These are phyloP conservation scores for Striga hermonthica DNA, from an alignment of 305 asterid species.

Conservation along the genomic window DNA sequence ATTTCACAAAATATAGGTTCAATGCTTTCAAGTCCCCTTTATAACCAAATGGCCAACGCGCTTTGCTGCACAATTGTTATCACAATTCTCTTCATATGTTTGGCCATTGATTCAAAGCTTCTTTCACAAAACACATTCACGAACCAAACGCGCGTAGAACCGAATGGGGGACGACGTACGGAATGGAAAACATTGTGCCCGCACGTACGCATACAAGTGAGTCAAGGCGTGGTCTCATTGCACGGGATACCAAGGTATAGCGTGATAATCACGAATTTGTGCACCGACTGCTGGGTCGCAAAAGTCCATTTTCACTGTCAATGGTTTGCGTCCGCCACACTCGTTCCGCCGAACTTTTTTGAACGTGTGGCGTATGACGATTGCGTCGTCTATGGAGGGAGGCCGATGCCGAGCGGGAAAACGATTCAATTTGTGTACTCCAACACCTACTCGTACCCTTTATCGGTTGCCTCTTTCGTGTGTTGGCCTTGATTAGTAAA, in stretches of 20 bases:
- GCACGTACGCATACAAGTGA: slow-evolving; percentile 1
- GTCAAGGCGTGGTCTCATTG: slow-evolving; percentile 1
- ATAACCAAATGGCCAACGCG: neutral
- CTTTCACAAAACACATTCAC: neutral
- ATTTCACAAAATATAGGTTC: too few species aligned
- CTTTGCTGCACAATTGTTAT: neutral
- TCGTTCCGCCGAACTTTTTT: slow-evolving; percentile 9
- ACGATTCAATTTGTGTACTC: slow-evolving; percentile 13
- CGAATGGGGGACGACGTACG: neutral
- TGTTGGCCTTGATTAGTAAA: neutral
- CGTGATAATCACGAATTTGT: slow-evolving; percentile 9
- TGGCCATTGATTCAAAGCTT: neutral
- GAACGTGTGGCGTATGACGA: slow-evolving; percentile 2
- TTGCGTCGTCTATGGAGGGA: slow-evolving; percentile 28
- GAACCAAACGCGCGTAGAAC: neutral
- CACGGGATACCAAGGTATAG: slow-evolving; percentile 10
- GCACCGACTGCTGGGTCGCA: slow-evolving; percentile 18
- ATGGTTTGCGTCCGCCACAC: slow-evolving; percentile 19
- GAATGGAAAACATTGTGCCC: slow-evolving; percentile 15
- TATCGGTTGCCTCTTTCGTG: slow-evolving; percentile 24
- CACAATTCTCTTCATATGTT: neutral
- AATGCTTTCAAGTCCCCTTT: too few species aligned
- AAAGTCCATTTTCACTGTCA: slow-evolving; percentile 10
- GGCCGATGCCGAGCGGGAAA: slow-evolving; percentile 3
- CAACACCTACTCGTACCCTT: slow-evolving; percentile 12